Conservation (phyloP, 2,329 filamentous ascomycete genomes). For the Fusarium redolens region DNA sequence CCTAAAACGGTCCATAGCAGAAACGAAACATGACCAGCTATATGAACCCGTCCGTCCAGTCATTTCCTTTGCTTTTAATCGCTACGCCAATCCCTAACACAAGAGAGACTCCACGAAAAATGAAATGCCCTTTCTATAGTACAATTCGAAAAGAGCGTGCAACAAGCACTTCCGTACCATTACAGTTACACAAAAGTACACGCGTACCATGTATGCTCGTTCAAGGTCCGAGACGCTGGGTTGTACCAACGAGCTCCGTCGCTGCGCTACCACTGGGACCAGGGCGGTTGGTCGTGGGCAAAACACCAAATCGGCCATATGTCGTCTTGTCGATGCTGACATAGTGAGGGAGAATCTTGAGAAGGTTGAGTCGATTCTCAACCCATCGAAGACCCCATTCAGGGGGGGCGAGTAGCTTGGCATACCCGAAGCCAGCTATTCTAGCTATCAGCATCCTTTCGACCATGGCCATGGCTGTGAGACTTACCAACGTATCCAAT, state of each 20-base stretch:
- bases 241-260: conserved; percentile 69
- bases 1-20: conserved; percentile 5
- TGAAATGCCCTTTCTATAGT: conserved; percentile 36
- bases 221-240: conserved; percentile 77
- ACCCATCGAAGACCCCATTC: conserved; percentile 90
- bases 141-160: conserved; percentile 20
- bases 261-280: conserved; percentile 56
- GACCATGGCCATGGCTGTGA: neutral
- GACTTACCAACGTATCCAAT: conserved; percentile 87
- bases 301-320: conserved; percentile 89
- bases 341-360: conserved; percentile 88
- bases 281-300: conserved; percentile 68
- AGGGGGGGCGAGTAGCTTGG: conserved; percentile 89
- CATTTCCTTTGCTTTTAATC: conserved; percentile 26
- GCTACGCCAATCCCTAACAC: conserved; percentile 20
- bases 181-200: conserved; percentile 24
- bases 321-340: conserved; percentile 96
- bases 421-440: conserved; percentile 83
- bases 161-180: conserved; percentile 8
- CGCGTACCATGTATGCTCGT: conserved; percentile 1
- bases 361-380: conserved; percentile 86
- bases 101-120: conserved; percentile 23
- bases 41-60: conserved; percentile 17
- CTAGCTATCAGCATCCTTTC: conserved; percentile 10
- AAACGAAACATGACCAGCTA: neutral